phyloP scores from a whole-genome alignment of 2,329 filamentous ascomycete genomes.

The Epichloe elymi region DNA sequence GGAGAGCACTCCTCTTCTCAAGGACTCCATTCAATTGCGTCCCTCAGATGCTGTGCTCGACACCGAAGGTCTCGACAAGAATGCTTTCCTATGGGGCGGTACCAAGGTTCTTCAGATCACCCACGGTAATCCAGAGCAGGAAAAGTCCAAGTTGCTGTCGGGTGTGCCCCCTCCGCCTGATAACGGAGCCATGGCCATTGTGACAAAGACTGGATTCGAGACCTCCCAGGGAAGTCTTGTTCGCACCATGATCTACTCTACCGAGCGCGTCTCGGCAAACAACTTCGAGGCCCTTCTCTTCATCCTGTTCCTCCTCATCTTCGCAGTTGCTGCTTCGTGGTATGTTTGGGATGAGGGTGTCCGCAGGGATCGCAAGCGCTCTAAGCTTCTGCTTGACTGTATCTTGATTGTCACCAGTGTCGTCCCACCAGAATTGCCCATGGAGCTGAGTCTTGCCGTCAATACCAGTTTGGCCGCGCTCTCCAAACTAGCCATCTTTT shows the following conservation, averaged over 20 bases:
- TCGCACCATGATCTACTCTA: slow-evolving; percentile 99
- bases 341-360: slow-evolving; percentile 99
- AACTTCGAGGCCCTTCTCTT: slow-evolving; percentile 94
- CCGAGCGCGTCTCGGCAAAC: slow-evolving; percentile 96
- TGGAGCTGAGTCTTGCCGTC: slow-evolving; percentile 94
- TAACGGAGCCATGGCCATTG: slow-evolving; percentile 83
- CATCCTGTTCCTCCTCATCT: slow-evolving; percentile 90
- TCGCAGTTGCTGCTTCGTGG: slow-evolving; percentile 95
- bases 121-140: slow-evolving; percentile 68
- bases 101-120: slow-evolving; percentile 96
- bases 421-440: slow-evolving; percentile 93
- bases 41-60: slow-evolving; percentile 72
- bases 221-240: slow-evolving; percentile 96
- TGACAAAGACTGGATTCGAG: slow-evolving; percentile 96
- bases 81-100: slow-evolving; percentile 88
- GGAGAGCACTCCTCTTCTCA: slow-evolving; percentile 95
- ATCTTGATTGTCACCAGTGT: slow-evolving; percentile 96
- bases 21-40: slow-evolving; percentile 87
- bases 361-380: slow-evolving; percentile 84
- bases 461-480: slow-evolving; percentile 93
- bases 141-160: slow-evolving; percentile 56
- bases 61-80: slow-evolving; percentile 87
- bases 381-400: slow-evolving; percentile 92
- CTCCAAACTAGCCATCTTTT: slow-evolving; percentile 94
- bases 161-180: slow-evolving; percentile 79